Evolutionary conservation across 495 filamentous ascomycete genomes (phyloP).

Genomic region (Xylaria grammica): DNA sequence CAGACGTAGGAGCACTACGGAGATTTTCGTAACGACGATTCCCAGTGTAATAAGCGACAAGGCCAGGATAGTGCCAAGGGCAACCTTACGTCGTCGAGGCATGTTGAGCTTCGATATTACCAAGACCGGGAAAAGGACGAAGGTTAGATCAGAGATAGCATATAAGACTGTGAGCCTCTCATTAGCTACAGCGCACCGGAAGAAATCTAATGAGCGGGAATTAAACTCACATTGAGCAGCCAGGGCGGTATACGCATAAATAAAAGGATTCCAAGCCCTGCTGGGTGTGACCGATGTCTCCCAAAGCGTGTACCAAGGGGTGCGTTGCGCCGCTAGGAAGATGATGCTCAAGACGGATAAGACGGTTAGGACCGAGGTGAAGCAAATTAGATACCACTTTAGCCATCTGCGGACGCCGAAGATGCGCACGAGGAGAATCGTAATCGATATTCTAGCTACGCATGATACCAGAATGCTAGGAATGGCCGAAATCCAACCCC

Average conservation of each 20-base stretch:
- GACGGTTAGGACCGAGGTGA: neutral
- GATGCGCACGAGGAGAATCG: constrained; percentile 25
- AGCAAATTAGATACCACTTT: constrained; percentile 20
- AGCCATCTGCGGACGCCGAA: constrained; percentile 26
- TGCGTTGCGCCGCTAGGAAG: neutral
- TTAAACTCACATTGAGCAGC: neutral
- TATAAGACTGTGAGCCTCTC: neutral
- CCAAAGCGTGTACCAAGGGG: neutral
- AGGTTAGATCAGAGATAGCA: constrained; percentile 25
- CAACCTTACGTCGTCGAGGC: constrained; percentile 19
- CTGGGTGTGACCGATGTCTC: neutral
- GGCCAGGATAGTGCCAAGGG: constrained; percentile 6
- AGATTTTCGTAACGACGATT: neutral
- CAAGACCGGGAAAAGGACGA: constrained; percentile 24
- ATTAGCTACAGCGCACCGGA: neutral
- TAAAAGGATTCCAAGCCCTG: neutral
- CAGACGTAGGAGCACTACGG: neutral
- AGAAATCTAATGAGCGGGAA: neutral
- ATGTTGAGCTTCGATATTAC: constrained; percentile 32
- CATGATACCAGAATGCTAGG: neutral
- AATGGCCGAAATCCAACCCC: neutral
- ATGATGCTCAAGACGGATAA: neutral
- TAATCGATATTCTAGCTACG: constrained; percentile 24
- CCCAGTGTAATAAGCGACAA: constrained; percentile 13
- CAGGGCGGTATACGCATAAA: neutral